Evolutionary conservation across 164 flowering plant genomes (phyloP), one percentile per base, ranked within the genome.

Genomic region (Vitis rupestris): DNA sequence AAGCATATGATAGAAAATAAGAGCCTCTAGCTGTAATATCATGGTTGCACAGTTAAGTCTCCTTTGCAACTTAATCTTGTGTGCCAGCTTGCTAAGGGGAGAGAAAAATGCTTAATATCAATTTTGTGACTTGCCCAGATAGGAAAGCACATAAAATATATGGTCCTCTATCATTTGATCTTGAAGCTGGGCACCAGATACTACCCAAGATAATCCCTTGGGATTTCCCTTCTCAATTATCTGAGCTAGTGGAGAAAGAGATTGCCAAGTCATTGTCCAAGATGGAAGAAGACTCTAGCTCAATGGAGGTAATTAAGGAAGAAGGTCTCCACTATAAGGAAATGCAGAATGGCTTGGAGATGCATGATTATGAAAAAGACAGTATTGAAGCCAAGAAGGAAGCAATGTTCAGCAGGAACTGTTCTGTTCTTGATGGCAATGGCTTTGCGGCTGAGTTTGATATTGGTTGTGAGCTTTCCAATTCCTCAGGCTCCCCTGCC

Each of bases 171-270:
- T 74, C 63, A 52, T 83, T 93, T 78, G 93, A 90, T 79, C 74
- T 83, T 72, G 90, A 85, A 51, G 84, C 88, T 70, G 86, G 82
- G 63, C 93, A 93, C 69, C 71, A 44, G 52, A 54, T 85, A 16
- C 74, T 96, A 47, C 94, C 92, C 52, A 86, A 78, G 73, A 37
- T 92, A 57, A 75, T 87, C 29, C 86, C 89, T 59, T 90, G 92
- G 88, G 80, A 59, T 62, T 81, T 84, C 67, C 84, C 97, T 66
- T 92, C 91, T 77, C 78, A 73, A 72, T 75, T 96, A 23, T 82
- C 98, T 59, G 86, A 85, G 59, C 65, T 85, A 63, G 83, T 93
- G 68, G 94, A 88, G 51, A 75, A 80, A 68, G 96, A 90, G 83
- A 84, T 93, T 37, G 47, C 81, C 44, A 79, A 80, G 67, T 69